Base-by-base conservation (phyloP, 164 flowering plant species). In the Euptelea pleiosperma region DNA sequence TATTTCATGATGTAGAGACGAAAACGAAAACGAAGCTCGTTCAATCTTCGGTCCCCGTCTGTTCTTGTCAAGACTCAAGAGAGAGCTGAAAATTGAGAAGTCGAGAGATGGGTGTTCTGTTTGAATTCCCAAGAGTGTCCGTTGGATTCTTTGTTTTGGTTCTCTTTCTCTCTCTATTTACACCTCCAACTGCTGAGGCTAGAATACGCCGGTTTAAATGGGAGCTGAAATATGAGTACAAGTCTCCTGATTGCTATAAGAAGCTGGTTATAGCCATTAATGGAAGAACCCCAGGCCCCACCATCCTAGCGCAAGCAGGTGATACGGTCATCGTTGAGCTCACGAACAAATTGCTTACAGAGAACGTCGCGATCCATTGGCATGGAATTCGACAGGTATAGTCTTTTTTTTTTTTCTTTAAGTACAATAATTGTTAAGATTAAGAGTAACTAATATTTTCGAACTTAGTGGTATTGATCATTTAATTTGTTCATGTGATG, bases 301-400 rank as follows among this genome's bases (percentile, higher is more conserved):
- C 89, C 2, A 89, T 89, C 52, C 2, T 49, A 1, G 98, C 96
- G 0, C 74, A 79, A 56, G 76, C 75, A 36, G 87, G 87, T 1
- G 96, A 92, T 63, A 92, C 98, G 8, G 42, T 92, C 40, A 49
- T 84, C 7, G 93, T 92, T 0, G 82, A 92, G 69, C 82, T 92
- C 22, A 87, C 61, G 35, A 92, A 92, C 79, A 74, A 75, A 51
- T 59, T 92, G 72, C 14, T 73, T 3, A 84, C 93, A 0, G 98
- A 92, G 61, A 84, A 86, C 37, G 67, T 80, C n/a, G 91, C 95
- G 0, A 82, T 92, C 48, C 98, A 92, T 44, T 89, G 98, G 98
- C 98, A 92, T 66, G 98, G 98, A 14, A 89, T 91, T 48, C 75
- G 96, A 43, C 98, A 91, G 90, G 96, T 85, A 50, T 7, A 3